phyloP scores from a whole-genome alignment of 192 early-diverging fungal genomes.

The Backusella circina region DNA sequence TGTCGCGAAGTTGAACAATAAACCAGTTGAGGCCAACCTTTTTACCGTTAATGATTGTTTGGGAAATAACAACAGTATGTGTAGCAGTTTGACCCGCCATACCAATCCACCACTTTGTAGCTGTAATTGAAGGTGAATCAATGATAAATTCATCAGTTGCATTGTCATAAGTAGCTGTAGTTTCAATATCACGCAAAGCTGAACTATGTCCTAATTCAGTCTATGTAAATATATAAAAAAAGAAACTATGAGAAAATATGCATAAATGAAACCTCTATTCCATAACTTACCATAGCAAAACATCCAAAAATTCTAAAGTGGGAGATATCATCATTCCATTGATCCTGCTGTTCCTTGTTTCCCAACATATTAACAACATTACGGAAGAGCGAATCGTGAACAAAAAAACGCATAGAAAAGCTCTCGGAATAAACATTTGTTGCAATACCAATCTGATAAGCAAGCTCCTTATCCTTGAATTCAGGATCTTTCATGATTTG shows the following conservation, averaged over 20 bases:
- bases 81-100: slow-evolving; percentile 66
- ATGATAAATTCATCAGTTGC: slow-evolving; percentile 56
- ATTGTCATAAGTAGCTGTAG: slow-evolving; percentile 60
- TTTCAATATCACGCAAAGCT: slow-evolving; percentile 59
- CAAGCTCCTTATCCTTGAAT: neutral
- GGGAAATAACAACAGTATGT: slow-evolving; percentile 57
- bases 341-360: slow-evolving; percentile 51
- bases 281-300: slow-evolving; percentile 56
- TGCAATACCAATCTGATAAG: neutral
- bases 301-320: slow-evolving; percentile 57
- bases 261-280: neutral
- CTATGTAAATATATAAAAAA: slow-evolving; percentile 26
- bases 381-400: slow-evolving; percentile 56
- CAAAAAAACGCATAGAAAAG: slow-evolving; percentile 58
- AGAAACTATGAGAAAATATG: neutral
- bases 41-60: slow-evolving; percentile 57
- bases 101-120: slow-evolving; percentile 72
- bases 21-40: slow-evolving; percentile 65
- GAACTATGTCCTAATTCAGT: slow-evolving; percentile 64
- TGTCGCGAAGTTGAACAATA: slow-evolving; percentile 58
- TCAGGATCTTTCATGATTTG: slow-evolving; percentile 31
- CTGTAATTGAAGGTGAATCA: slow-evolving; percentile 53
- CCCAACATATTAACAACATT: slow-evolving; percentile 54
- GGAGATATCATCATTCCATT: slow-evolving; percentile 49
- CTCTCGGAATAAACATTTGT: slow-evolving; percentile 45